Conservation (phyloP, 345 rosid species). For the Bruguiera gymnorhiza region DNA sequence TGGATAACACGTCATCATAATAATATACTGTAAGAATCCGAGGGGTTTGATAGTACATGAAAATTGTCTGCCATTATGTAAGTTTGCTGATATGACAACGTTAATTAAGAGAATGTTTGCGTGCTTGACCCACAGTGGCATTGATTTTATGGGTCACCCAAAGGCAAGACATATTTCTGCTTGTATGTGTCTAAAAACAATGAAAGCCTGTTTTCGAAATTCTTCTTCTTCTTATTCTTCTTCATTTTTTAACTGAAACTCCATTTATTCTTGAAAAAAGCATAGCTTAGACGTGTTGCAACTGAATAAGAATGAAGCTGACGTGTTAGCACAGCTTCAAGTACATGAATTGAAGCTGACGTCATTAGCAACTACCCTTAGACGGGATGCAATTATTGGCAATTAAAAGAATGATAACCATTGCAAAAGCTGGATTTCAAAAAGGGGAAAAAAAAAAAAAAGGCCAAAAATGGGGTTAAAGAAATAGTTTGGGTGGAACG, state of each 20-base stretch:
- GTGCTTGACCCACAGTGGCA: too few species aligned
- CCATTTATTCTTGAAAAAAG: neutral
- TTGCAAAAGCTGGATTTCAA: neutral
- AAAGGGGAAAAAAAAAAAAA: neutral
- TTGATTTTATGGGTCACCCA: too few species aligned
- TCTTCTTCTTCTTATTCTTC: too few species aligned
- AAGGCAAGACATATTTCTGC: too few species aligned
- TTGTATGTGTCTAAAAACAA: too few species aligned
- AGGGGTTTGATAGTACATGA: constrained; percentile 1
- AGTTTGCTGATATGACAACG: too few species aligned
- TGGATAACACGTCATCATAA: constrained; percentile 37
- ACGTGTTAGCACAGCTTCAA: too few species aligned
- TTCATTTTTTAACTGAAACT: neutral
- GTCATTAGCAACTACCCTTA: constrained; percentile 28
- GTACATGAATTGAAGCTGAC: constrained; percentile 15
- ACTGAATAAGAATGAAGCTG: too few species aligned
- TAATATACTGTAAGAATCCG: neutral
- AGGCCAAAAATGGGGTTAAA: constrained; percentile 3
- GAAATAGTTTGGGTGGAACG: constrained; percentile 14
- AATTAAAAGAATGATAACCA: neutral
- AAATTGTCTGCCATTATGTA: neutral
- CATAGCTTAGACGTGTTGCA: too few species aligned
- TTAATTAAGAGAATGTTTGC: too few species aligned
- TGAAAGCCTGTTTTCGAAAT: too few species aligned
- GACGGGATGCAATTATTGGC: constrained; percentile 24